A percentile compares a stretch with the other conserved stretches of the same genome.
Conservation (phyloP, 2,329 filamentous ascomycete species). For the Epichloe scottii region DNA sequence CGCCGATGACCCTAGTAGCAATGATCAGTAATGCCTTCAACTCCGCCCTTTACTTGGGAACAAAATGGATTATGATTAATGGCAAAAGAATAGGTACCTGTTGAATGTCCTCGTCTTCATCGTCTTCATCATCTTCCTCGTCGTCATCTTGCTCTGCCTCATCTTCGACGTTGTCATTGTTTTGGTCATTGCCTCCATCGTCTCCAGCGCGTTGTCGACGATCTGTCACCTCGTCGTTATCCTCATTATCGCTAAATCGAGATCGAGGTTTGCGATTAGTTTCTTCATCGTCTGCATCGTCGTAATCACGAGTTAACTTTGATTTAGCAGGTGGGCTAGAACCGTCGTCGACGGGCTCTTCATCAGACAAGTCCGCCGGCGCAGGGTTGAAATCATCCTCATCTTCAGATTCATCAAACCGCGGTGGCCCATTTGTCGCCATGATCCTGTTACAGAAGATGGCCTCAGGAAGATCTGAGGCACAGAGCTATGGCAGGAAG, state of each 20-base stretch:
- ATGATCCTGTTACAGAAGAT: constrained; percentile 22
- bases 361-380: constrained; percentile 61
- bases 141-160: constrained; percentile 30
- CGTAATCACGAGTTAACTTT: constrained; percentile 16
- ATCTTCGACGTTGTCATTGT: constrained; percentile 21
- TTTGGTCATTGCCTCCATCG: constrained; percentile 20
- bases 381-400: constrained; percentile 85
- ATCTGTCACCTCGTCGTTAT: constrained; percentile 26
- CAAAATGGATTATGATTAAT: too few relatives aligned
- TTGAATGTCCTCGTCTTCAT: constrained; percentile 56
- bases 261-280: constrained; percentile 7
- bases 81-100: constrained; percentile 28
- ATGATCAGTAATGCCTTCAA: not conserved
- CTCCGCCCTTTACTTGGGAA: not conserved
- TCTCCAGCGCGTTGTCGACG: not conserved
- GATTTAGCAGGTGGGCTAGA: constrained; percentile 22
- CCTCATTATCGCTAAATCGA: constrained; percentile 22
- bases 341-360: constrained; percentile 27
- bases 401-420: constrained; percentile 55
- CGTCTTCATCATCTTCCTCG: constrained; percentile 45
- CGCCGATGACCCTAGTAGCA: constrained; percentile 48
- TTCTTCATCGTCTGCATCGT: constrained; percentile 25
- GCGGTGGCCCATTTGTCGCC: constrained; percentile 33
- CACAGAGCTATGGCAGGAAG: not conserved
- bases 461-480: not conserved